Evolutionary conservation across 2,329 filamentous ascomycete species (phyloP), one percentile per base, ranked within the genome.

Genomic region (Cercospora citrullina): DNA sequence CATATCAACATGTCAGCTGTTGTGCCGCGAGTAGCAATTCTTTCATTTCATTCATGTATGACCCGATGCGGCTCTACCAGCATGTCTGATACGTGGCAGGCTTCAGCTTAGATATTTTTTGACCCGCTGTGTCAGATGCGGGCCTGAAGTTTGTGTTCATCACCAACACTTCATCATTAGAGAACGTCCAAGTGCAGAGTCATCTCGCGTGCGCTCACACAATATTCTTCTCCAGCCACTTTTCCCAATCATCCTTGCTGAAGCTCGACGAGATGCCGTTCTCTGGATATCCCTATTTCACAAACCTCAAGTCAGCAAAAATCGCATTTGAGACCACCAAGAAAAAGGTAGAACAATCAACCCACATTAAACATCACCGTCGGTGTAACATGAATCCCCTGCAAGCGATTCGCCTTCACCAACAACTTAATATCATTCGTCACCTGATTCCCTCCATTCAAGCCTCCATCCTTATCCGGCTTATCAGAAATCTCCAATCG

Each of bases 351-450:
- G 36, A 39, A 39, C 36, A n/a, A 39, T 39, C 5, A 8, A 62
- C 60, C 48, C 69, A 80, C 93, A 80, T 98, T 89, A 79, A 96
- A 94, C 60, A 96, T 84, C 21, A 94, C 93, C 0, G 94, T 97
- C 1, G 94, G 94, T 51, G 92, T 94, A 48, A 97, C 92, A 82
- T 98, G 94, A 53, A 97, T 88, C 12, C 94, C 91, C 8, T 91
- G 86, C 72, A 95, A 81, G 53, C 94, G 84, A 75, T 92, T 85
- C 60, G 81, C 80, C 82, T 85, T 73, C 18, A 68, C 28, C 63
- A 66, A 36, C 58, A 60, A 30, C 84, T 97, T 97, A 65, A 97
- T 80, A 79, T 97, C 93, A 77, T 91, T 86, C 26, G 94, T 97
- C 62, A 96, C 90, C 66, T 84, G 83, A 78, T 98, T 97, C 0